Percentiles rank a stretch among this genome's conserved stretches.
Evolutionary conservation across 345 rosid species (phyloP).

Genomic region (Ceriops zippeliana): DNA sequence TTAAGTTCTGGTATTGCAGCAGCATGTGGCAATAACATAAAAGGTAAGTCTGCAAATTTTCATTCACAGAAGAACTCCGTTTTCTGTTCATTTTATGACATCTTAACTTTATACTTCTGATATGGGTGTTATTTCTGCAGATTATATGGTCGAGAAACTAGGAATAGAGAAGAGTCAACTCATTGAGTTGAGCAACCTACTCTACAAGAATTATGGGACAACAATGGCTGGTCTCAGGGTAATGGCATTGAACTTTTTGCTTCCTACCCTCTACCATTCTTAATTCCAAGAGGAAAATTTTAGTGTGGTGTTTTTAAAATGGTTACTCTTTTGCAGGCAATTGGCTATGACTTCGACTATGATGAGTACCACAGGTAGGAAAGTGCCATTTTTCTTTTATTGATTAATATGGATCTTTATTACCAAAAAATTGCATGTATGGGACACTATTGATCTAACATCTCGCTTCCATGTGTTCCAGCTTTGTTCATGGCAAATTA

Average conservation of each 20-base stretch:
- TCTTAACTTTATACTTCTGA: slow-evolving; percentile 1
- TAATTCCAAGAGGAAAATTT: background rate
- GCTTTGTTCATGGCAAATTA: slow-evolving; percentile 85
- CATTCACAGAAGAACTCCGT: background rate
- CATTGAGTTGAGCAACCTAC: slow-evolving; percentile 55
- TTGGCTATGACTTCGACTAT: slow-evolving; percentile 89
- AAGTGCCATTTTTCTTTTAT: background rate
- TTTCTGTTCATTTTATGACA: slow-evolving; percentile 1
- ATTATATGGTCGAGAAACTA: slow-evolving; percentile 79
- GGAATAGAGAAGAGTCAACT: slow-evolving; percentile 64
- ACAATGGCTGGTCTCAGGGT: slow-evolving; percentile 60
- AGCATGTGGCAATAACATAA: slow-evolving; percentile 27
- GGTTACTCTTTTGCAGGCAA: slow-evolving; percentile 49
- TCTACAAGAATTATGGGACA: slow-evolving; percentile 67
- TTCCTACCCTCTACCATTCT: background rate
- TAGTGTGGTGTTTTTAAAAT: background rate
- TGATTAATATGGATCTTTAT: background rate
- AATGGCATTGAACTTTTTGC: slow-evolving; percentile 14
- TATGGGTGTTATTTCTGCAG: slow-evolving; percentile 28
- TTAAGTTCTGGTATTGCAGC: slow-evolving; percentile 29
- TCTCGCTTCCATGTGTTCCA: slow-evolving; percentile 25
- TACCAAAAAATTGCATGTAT: background rate
- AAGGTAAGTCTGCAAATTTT: slow-evolving; percentile 15
- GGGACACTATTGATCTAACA: background rate
- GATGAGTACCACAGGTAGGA: slow-evolving; percentile 87